Evolutionary conservation across 1,139 yeast species (phyloP).

Genomic region (Debaryomyces nepalensis): DNA sequence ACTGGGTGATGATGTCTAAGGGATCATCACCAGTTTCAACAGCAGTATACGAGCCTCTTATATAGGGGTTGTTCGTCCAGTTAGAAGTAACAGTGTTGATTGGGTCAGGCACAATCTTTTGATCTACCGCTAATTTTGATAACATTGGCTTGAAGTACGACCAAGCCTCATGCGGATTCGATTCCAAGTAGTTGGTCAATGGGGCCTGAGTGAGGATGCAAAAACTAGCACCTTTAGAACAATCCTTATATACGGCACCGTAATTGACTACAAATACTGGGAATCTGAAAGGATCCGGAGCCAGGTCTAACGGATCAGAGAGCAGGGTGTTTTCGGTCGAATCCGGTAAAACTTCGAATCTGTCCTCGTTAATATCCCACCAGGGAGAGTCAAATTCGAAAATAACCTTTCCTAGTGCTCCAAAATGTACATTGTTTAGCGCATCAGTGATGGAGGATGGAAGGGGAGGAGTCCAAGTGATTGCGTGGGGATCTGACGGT

Average conservation of each 20-base stretch:
- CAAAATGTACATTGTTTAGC: constrained; percentile 59
- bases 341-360: constrained; percentile 53
- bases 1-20: constrained; percentile 55
- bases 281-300: constrained; percentile 35
- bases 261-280: constrained; percentile 38
- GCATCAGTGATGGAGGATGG: constrained; percentile 53
- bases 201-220: constrained; percentile 72
- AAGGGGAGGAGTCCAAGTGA: constrained; percentile 64
- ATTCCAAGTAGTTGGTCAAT: constrained; percentile 56
- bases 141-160: constrained; percentile 43
- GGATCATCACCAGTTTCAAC: constrained; percentile 72
- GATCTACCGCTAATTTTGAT: constrained; percentile 24
- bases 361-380: constrained; percentile 64
- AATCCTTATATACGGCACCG: constrained; percentile 26
- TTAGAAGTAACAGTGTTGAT: constrained; percentile 56
- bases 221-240: constrained; percentile 39
- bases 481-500: constrained; percentile 42
- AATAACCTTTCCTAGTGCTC: constrained; percentile 76
- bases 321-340: constrained; percentile 12
- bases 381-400: constrained; percentile 70
- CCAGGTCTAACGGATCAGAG: constrained; percentile 21
- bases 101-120: constrained; percentile 45
- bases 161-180: constrained; percentile 46
- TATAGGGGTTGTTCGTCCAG: constrained; percentile 75
- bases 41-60: constrained; percentile 78